Conservation (phyloP, 108 stramenopile genomes). For the Poteriospumella lacustris region DNA sequence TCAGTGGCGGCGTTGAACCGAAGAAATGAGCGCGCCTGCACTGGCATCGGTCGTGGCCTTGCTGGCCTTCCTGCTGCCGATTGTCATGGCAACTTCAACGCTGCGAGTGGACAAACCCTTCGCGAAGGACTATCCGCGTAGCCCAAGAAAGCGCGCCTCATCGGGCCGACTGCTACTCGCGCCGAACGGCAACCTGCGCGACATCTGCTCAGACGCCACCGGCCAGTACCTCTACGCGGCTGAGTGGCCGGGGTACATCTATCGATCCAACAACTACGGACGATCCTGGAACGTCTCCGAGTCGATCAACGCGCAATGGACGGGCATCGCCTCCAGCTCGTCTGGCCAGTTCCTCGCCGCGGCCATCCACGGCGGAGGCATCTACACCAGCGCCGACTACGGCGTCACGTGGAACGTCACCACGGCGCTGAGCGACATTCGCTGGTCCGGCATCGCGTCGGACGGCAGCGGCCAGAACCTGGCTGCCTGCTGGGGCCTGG, state of each 20-base stretch:
- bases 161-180: too few species aligned
- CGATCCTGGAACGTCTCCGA: not conserved
- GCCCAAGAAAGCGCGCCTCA: too few species aligned
- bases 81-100: too few species aligned
- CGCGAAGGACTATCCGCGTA: too few species aligned
- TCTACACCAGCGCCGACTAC: not conserved
- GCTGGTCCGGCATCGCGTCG: not conserved
- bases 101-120: too few species aligned
- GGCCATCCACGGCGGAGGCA: not conserved
- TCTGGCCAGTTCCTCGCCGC: not conserved
- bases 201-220: not conserved
- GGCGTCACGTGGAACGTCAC: not conserved
- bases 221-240: not conserved
- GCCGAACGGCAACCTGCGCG: too few species aligned
- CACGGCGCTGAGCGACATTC: not conserved
- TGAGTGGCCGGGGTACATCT: not conserved
- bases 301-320: not conserved
- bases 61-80: too few species aligned
- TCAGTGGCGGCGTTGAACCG: too few species aligned
- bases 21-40: too few species aligned
- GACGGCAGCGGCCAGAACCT: not conserved
- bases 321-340: not conserved
- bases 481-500: not conserved
- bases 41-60: too few species aligned
- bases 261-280: not conserved